phyloP scores from a whole-genome alignment of 176 grass and related monocot genomes.

The Pharus latifolius region DNA sequence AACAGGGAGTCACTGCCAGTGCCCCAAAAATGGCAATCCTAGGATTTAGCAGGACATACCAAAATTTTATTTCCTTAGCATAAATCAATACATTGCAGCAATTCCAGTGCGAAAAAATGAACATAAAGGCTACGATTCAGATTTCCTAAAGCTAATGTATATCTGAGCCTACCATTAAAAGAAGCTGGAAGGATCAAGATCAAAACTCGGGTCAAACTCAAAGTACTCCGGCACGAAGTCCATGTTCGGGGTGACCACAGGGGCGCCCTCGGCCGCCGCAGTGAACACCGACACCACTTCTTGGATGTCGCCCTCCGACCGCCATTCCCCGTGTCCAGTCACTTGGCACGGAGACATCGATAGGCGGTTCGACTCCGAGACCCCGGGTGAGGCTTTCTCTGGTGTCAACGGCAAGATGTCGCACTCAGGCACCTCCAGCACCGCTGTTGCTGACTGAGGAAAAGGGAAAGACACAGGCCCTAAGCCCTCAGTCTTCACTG shows the following conservation, averaged over 20 bases:
- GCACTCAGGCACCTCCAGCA: too few species aligned
- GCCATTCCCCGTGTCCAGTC: slow-evolving; percentile 15
- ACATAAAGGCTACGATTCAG: slow-evolving; percentile 6
- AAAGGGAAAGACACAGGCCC: slow-evolving; percentile 21
- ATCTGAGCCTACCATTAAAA: too few species aligned
- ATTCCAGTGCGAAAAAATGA: not conserved
- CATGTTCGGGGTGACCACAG: not conserved
- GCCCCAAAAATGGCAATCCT: not conserved
- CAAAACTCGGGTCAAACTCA: slow-evolving; percentile 27
- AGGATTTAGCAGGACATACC: not conserved
- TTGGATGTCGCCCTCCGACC: slow-evolving; percentile 20
- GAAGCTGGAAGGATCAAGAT: not conserved
- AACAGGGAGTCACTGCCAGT: not conserved
- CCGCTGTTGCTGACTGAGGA: not conserved
- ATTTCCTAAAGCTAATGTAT: slow-evolving; percentile 2
- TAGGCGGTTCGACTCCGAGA: slow-evolving; percentile 38
- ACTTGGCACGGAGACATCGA: slow-evolving; percentile 11
- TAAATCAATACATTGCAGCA: slow-evolving; percentile 1
- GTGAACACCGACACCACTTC: slow-evolving; percentile 38
- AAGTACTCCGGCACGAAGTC: slow-evolving; percentile 22
- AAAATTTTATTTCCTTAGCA: not conserved
- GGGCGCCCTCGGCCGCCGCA: not conserved
- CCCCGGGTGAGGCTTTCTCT: slow-evolving; percentile 35
- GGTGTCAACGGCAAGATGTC: slow-evolving; percentile 14
- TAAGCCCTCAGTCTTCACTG: slow-evolving; percentile 34